Percentiles rank a stretch among this genome's conserved stretches.
Evolutionary conservation across 1,284 basidiomycete species (phyloP).

Genomic region (Dichomitus squalens): DNA sequence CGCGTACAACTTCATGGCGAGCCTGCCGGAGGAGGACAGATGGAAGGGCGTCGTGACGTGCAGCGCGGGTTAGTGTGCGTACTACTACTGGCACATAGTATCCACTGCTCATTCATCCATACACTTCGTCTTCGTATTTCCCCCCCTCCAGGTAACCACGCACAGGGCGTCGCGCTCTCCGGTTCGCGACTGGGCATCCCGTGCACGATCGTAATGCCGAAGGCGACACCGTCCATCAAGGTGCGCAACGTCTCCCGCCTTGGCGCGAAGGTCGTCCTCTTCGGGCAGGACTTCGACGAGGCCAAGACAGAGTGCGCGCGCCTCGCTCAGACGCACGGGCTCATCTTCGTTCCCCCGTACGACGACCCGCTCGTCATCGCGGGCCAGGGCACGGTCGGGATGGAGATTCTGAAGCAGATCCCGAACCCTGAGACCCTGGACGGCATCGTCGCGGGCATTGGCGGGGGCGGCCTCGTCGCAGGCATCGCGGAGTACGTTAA

Average conservation of each 20-base stretch:
- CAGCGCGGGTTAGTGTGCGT: constrained; percentile 88
- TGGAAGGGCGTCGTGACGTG: constrained; percentile 99
- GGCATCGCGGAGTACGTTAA: constrained; percentile 95
- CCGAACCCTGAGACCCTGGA: constrained; percentile 77
- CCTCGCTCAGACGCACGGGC: constrained; percentile 74
- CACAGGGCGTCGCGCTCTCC: constrained; percentile 96
- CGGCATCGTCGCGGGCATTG: constrained; percentile 89
- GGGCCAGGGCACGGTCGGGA: constrained; percentile 93
- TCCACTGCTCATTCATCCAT: constrained; percentile 3
- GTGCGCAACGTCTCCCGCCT: constrained; percentile 91
- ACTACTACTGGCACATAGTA: constrained; percentile 26
- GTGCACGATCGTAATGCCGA: constrained; percentile 98
- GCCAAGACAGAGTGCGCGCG: constrained; percentile 95
- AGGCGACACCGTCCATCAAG: constrained; percentile 95
- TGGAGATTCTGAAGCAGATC: constrained; percentile 92
- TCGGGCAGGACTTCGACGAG: constrained; percentile 94
- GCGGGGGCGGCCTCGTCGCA: constrained; percentile 90
- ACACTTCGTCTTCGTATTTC: neutral
- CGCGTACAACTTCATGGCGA: constrained; percentile 99
- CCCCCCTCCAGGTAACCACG: constrained; percentile 83
- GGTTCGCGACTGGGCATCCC: constrained; percentile 87
- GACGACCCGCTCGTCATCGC: constrained; percentile 98
- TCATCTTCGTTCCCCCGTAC: constrained; percentile 95
- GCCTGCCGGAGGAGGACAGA: constrained; percentile 84
- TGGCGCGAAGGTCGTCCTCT: constrained; percentile 92